Conservation (phyloP, 768 basidiomycete genomes). For the Ramaria sp. region DNA sequence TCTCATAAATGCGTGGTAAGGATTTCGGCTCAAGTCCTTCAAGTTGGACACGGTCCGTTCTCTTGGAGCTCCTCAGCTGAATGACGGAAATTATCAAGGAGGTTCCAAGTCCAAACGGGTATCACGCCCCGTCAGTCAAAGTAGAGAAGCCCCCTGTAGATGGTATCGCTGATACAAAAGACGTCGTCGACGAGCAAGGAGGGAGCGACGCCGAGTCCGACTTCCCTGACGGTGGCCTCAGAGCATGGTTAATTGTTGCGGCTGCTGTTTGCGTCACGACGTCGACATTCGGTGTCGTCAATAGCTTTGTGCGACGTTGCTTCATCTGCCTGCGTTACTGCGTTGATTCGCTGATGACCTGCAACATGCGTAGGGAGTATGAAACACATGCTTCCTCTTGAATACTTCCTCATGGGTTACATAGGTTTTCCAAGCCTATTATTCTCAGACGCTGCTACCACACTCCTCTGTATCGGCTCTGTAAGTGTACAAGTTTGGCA, state of each 20-base stretch:
- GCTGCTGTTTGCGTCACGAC: slow-evolving; percentile 32
- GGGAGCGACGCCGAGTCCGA: slow-evolving; percentile 2
- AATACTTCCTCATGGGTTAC: background rate
- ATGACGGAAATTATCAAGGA: too few relatives aligned
- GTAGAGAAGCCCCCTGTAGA: too few relatives aligned
- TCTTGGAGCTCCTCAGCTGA: too few relatives aligned
- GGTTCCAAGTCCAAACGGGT: too few relatives aligned
- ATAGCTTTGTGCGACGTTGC: slow-evolving; percentile 17
- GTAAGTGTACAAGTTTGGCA: slow-evolving; percentile 23
- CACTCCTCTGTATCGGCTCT: slow-evolving; percentile 51
- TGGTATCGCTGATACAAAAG: too few relatives aligned
- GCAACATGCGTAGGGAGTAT: slow-evolving; percentile 50
- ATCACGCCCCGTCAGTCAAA: too few relatives aligned
- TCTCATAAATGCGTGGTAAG: too few relatives aligned
- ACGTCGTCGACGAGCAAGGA: too few relatives aligned
- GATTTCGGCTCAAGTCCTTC: too few relatives aligned
- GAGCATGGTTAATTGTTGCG: slow-evolving; percentile 43
- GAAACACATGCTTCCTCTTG: slow-evolving; percentile 15
- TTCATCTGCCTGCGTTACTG: background rate
- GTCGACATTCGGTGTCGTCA: slow-evolving; percentile 57
- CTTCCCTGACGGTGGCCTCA: slow-evolving; percentile 33
- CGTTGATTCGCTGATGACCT: background rate
- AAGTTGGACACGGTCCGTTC: too few relatives aligned
- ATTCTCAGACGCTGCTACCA: slow-evolving; percentile 41
- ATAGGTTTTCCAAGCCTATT: slow-evolving; percentile 67